Evolutionary conservation across 306 rosid species (phyloP), one percentile per base, ranked within the genome.

Genomic region (Fagus crenata): DNA sequence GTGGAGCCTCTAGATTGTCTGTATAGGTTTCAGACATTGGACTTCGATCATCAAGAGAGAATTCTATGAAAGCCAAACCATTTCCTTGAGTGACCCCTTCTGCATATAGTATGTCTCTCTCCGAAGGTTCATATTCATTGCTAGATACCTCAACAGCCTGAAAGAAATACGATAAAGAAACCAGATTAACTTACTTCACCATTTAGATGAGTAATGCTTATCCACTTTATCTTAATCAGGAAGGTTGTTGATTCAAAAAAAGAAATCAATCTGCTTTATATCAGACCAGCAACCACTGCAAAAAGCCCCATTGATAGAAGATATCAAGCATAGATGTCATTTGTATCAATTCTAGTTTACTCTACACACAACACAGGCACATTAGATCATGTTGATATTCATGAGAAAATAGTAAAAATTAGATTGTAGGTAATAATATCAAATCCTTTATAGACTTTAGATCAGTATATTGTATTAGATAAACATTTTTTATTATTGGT

Each of bases 51-150:
- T 95, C 99, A 39, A 95, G 97, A 8, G 93, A 88, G 85, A 92
- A 92, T 77, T 92, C 99, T 79, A 92, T 92, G 91, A 91, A 91
- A 85, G 99, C 97, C 84, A 96, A 87, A 33, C 99, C 99, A 81
- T 89, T 96, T 74, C 96, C 99, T 79, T 88, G 99, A 78, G 98
- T 89, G 76, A 92, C 99, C 75, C 99, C 99, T 88, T 96, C 99
- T 67, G 99, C 99, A 75, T 91, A 92, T 41, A 96, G 77, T 60
- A 96, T 92, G 85, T 96, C 99, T 74, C 92, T 79, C 74, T 96
- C 99, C 3, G 93, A 89, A 81, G 99, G 99, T 86, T 92, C 98
- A 31, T 96, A 96, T 84, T 96, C 98, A 71, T 96, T 91, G 89
- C 98, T 89, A 72, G 99, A 96, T 68, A 96, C 86, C 88, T 96